Conservation (phyloP, 2,329 filamentous ascomycete genomes). For the Botryotinia calthae region DNA sequence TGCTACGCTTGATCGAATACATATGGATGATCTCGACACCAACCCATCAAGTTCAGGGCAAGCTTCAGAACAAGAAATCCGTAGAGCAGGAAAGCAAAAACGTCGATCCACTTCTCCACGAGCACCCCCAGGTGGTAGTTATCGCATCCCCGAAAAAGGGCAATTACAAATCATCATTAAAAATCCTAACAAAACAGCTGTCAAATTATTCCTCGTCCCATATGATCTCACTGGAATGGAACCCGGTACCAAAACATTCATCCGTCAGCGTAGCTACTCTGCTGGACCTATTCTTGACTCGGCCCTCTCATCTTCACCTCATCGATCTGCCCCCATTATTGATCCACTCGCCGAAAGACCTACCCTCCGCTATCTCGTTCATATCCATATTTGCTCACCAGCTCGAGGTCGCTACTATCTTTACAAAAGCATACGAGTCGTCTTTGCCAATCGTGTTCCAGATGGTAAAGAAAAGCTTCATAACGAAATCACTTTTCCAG, state of each 20-base stretch:
- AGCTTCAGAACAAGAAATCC: constrained; percentile 41
- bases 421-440: constrained; percentile 87
- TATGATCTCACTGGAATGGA: constrained; percentile 94
- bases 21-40: constrained; percentile 29
- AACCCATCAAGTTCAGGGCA: constrained; percentile 26
- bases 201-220: constrained; percentile 91
- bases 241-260: constrained; percentile 90
- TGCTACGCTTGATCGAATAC: constrained; percentile 25
- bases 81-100: constrained; percentile 55
- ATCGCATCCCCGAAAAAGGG: constrained; percentile 89
- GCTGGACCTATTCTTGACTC: constrained; percentile 76
- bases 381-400: constrained; percentile 89
- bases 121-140: constrained; percentile 81
- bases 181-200: constrained; percentile 96
- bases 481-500: constrained; percentile 86
- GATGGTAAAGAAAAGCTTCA: constrained; percentile 90
- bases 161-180: constrained; percentile 97
- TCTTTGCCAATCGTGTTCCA: constrained; percentile 94
- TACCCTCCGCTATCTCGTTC: constrained; percentile 83
- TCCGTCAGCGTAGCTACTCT: constrained; percentile 91
- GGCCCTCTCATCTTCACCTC: constrained; percentile 31
- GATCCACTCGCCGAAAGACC: constrained; percentile 54
- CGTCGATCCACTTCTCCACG: constrained; percentile 58
- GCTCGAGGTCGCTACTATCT: constrained; percentile 81
- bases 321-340: constrained; percentile 7